Conservation (phyloP, 192 early-diverging fungal species). For the Funneliformis mosseae region DNA sequence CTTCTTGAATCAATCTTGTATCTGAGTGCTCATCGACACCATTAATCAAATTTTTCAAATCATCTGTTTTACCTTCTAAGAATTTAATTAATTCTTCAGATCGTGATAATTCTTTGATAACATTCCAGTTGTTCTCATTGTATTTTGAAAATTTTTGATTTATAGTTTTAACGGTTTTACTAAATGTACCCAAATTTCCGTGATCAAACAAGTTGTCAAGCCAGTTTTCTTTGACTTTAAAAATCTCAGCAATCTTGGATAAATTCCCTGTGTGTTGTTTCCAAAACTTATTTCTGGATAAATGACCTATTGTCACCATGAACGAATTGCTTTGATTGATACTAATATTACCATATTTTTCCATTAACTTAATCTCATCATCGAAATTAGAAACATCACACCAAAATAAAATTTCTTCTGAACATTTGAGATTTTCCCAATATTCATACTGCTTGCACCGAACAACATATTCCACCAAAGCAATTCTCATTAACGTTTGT, state of each 20-base stretch:
- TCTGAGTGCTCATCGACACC: conserved; percentile 34
- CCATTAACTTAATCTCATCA: background rate
- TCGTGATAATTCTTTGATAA: background rate
- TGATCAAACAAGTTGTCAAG: background rate
- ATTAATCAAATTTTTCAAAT: conserved; percentile 37
- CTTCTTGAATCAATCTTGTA: conserved; percentile 31
- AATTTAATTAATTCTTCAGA: background rate
- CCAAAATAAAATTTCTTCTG: background rate
- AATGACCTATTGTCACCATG: too few relatives aligned
- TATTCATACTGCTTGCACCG: conserved; percentile 1
- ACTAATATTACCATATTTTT: too few relatives aligned
- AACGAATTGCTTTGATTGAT: too few relatives aligned
- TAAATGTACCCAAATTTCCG: background rate
- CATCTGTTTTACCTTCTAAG: background rate
- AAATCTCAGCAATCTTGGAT: background rate
- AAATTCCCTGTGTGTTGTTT: background rate
- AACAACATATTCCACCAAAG: background rate
- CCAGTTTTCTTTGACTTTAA: background rate
- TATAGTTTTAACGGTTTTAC: background rate
- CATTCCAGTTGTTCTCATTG: background rate
- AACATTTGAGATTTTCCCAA: conserved; percentile 15
- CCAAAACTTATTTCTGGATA: too few relatives aligned
- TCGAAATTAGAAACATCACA: background rate
- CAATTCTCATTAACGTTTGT: background rate
- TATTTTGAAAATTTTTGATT: background rate